phyloP scores from a whole-genome alignment of 768 basidiomycete species.

The Boletus subparvulus region DNA sequence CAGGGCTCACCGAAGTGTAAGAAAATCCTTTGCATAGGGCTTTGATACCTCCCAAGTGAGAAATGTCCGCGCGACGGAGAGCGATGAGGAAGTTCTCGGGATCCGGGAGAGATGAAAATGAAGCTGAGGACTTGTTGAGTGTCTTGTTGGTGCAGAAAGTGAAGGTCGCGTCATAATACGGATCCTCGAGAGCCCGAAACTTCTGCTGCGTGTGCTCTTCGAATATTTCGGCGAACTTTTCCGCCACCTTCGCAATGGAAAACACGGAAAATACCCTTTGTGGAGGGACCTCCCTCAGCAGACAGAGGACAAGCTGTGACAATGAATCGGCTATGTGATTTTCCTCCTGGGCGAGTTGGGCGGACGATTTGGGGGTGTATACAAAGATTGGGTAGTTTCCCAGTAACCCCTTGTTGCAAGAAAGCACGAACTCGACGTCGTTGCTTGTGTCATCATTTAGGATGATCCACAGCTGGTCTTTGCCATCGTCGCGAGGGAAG shows the following conservation, averaged over 20 bases:
- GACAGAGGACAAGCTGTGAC: conserved; percentile 37
- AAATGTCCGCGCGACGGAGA: conserved; percentile 34
- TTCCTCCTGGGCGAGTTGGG: conserved; percentile 31
- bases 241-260: conserved; percentile 47
- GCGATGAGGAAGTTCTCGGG: conserved; percentile 20
- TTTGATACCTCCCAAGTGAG: conserved; percentile 40
- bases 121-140: conserved; percentile 23
- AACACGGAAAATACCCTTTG: conserved; percentile 67
- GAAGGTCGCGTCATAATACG: conserved; percentile 65
- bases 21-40: conserved; percentile 58
- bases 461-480: conserved; percentile 34
- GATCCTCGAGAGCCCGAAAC: conserved; percentile 31
- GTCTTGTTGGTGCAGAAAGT: conserved; percentile 52
- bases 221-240: conserved; percentile 45
- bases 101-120: background rate
- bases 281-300: conserved; percentile 36
- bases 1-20: conserved; percentile 48
- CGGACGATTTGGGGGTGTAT: conserved; percentile 44
- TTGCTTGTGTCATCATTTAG: conserved; percentile 14
- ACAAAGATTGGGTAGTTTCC: conserved; percentile 70
- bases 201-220: conserved; percentile 35
- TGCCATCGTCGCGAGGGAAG: background rate
- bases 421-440: conserved; percentile 45
- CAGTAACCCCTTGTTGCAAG: conserved; percentile 54
- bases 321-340: conserved; percentile 40